Evolutionary conservation across 1,284 basidiomycete species (phyloP).

Genomic region (Apiotrichum montevideense): DNA sequence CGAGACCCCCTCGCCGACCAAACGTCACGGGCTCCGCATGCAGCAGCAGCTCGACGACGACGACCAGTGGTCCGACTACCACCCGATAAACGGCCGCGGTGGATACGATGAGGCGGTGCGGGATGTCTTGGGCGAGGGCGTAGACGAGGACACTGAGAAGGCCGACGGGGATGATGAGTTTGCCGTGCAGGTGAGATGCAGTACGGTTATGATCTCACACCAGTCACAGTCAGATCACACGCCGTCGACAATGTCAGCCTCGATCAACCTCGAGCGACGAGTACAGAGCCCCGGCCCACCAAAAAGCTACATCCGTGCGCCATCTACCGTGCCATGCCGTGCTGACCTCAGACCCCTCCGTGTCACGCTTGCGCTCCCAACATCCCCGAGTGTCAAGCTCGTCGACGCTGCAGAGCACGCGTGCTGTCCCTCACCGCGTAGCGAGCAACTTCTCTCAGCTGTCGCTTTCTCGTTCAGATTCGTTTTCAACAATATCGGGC

Average conservation of each 20-base stretch:
- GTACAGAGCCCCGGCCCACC: constrained; percentile 13
- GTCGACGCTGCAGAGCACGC: neutral
- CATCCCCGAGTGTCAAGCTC: neutral
- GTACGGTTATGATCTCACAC: too few relatives aligned
- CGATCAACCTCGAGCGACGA: constrained; percentile 3
- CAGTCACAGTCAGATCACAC: constrained; percentile 45
- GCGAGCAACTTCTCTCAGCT: constrained; percentile 40
- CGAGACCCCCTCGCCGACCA: constrained; percentile 10
- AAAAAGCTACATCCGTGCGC: constrained; percentile 25
- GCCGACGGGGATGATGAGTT: constrained; percentile 32
- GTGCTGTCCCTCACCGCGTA: constrained; percentile 18
- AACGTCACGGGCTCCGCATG: neutral
- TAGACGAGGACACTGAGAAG: constrained; percentile 13
- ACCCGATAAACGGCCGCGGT: constrained; percentile 8
- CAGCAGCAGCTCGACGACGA: neutral
- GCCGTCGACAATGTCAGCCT: constrained; percentile 46
- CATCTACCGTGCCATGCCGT: constrained; percentile 19
- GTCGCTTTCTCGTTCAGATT: constrained; percentile 35
- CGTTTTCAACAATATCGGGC: constrained; percentile 25
- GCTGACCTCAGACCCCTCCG: constrained; percentile 62
- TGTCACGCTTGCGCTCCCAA: constrained; percentile 70
- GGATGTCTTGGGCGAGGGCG: constrained; percentile 22
- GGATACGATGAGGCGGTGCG: constrained; percentile 18
- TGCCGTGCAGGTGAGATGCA: constrained; percentile 9
- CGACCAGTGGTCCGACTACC: constrained; percentile 26